Evolutionary conservation across 2,329 filamentous ascomycete genomes (phyloP).

Genomic region (Plenodomus tracheiphilus): DNA sequence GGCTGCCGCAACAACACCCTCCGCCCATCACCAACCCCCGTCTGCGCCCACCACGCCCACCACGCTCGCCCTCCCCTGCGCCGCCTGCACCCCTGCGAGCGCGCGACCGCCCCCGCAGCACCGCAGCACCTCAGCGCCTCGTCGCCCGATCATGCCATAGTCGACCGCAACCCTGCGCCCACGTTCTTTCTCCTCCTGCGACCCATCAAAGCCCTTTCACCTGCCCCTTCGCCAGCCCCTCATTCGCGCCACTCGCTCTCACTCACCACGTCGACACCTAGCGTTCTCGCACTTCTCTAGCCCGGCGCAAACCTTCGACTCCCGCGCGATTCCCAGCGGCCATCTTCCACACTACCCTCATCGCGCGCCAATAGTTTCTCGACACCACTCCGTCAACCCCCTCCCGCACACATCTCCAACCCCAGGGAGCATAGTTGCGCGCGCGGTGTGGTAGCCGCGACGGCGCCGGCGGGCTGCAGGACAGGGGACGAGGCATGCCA

Average conservation of each 20-base stretch:
- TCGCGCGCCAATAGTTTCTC: conserved; percentile 1
- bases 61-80: conserved; percentile 1
- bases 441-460: conserved; percentile 29
- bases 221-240: conserved; percentile 5
- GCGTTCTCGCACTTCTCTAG: neutral
- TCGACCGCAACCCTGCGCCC: conserved; percentile 2
- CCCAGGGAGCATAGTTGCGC: conserved; percentile 4
- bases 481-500: conserved; percentile 49
- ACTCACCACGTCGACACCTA: neutral
- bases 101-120: conserved; percentile 14
- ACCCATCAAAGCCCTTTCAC: conserved; percentile 15
- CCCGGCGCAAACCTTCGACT: neutral
- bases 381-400: neutral
- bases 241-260: conserved; percentile 7
- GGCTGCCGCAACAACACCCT: conserved; percentile 9
- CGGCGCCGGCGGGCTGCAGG: conserved; percentile 34
- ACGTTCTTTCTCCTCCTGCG: conserved; percentile 12
- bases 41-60: conserved; percentile 1
- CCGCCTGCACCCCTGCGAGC: conserved; percentile 2
- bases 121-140: neutral
- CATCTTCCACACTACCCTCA: neutral
- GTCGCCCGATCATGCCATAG: conserved; percentile 2
- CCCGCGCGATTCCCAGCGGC: neutral
- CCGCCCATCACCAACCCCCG: conserved; percentile 6
- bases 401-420: neutral